A percentile compares a stretch with the other conserved stretches of the same genome.
These are phyloP conservation scores for Yamadazyma diddensiae DNA, from an alignment of 1,139 yeast species.

Conservation along the genomic window DNA sequence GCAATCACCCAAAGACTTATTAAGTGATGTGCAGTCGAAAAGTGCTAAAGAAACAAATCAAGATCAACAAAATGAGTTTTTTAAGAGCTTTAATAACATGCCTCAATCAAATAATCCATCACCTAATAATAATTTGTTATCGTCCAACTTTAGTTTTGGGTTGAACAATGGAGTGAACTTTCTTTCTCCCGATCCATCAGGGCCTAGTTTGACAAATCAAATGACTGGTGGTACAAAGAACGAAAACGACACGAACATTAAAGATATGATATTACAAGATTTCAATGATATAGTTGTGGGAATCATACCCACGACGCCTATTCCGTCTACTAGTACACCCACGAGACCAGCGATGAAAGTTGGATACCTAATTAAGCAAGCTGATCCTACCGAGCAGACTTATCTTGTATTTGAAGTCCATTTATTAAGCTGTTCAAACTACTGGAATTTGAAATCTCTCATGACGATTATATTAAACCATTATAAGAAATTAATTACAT, in stretches of 20 bases:
- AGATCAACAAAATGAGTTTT: constrained; percentile 13
- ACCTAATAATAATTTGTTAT: constrained; percentile 27
- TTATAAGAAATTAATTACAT: constrained; percentile 61
- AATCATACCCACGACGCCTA: constrained; percentile 55
- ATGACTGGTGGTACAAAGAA: constrained; percentile 4
- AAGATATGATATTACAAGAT: constrained; percentile 45
- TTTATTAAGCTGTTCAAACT: constrained; percentile 65
- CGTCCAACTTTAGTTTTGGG: constrained; percentile 21
- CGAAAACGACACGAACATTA: constrained; percentile 9
- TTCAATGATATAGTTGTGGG: constrained; percentile 61
- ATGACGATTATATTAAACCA: constrained; percentile 63
- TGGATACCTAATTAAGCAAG: constrained; percentile 59
- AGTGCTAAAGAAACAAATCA: constrained; percentile 3
- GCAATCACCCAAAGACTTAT: constrained; percentile 1
- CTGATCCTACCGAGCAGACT: constrained; percentile 10
- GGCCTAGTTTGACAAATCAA: constrained; percentile 7
- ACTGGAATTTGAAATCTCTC: constrained; percentile 53
- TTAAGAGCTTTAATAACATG: constrained; percentile 15
- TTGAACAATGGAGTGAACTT: constrained; percentile 12
- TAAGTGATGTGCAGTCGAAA: constrained; percentile 2
- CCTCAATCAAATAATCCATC: constrained; percentile 22
- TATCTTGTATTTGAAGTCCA: constrained; percentile 55
- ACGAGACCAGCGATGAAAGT: constrained; percentile 69
- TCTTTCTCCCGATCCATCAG: constrained; percentile 32
- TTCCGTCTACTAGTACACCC: constrained; percentile 68